Evolutionary conservation across 805 yeast genomes (phyloP).

Genomic region (Brettanomyces naardenensis): DNA sequence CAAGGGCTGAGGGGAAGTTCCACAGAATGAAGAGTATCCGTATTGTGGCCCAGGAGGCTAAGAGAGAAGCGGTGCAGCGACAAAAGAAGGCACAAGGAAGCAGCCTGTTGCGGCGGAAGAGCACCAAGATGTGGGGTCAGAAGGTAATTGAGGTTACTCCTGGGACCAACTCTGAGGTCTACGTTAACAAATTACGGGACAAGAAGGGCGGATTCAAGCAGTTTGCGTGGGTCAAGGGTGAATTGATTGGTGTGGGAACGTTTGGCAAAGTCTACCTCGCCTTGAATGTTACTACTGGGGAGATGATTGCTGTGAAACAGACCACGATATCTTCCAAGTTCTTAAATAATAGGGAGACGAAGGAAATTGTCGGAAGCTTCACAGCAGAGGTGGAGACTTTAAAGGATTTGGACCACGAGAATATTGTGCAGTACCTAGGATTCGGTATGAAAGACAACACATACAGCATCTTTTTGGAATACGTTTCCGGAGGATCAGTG

Average conservation of each 20-base stretch:
- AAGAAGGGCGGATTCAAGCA: constrained; percentile 67
- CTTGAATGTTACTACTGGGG: constrained; percentile 92
- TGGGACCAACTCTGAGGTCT: constrained; percentile 51
- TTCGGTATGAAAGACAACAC: constrained; percentile 71
- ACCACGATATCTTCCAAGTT: constrained; percentile 55
- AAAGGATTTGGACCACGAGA: constrained; percentile 88
- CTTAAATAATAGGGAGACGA: constrained; percentile 34
- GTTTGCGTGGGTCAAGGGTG: constrained; percentile 98
- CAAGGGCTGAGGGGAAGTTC: constrained; percentile 33
- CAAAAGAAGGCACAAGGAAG: constrained; percentile 11
- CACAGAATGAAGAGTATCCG: constrained; percentile 85
- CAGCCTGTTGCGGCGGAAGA: constrained; percentile 53
- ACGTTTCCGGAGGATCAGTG: constrained; percentile 97
- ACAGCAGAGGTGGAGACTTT: constrained; percentile 87
- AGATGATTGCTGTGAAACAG: constrained; percentile 97
- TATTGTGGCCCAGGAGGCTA: constrained; percentile 88
- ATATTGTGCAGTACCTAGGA: constrained; percentile 93
- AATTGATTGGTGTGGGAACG: constrained; percentile 91
- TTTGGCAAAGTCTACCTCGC: constrained; percentile 93
- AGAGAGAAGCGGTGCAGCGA: constrained; percentile 44
- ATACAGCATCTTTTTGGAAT: constrained; percentile 84
- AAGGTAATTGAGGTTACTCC: constrained; percentile 85
- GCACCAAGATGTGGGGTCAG: constrained; percentile 98
- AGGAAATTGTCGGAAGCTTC: constrained; percentile 71
- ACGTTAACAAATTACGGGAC: constrained; percentile 57